Evolutionary conservation across 495 filamentous ascomycete genomes (phyloP).

Genomic region (Penicillium coprophilum): DNA sequence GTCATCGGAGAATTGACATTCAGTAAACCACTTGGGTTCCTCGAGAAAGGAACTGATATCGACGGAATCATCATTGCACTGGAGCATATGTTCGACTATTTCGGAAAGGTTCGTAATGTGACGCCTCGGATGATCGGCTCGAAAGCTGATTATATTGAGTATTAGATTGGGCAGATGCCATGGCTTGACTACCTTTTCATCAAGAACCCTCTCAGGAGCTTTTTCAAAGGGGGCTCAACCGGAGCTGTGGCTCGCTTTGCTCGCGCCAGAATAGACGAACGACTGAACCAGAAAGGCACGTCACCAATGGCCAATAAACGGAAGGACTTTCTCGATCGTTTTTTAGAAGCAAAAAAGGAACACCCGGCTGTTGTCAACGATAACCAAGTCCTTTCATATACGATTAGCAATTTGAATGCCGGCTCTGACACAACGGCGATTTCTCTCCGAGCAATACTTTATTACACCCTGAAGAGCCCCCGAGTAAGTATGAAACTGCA

Average conservation of each 20-base stretch:
- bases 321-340: conserved; percentile 31
- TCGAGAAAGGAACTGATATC: neutral
- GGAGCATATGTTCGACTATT: neutral
- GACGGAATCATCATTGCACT: neutral
- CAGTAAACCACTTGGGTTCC: neutral
- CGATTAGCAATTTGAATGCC: conserved; percentile 48
- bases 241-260: conserved; percentile 34
- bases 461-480: neutral
- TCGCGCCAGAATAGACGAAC: conserved; percentile 53
- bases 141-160: neutral
- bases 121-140: neutral
- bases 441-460: conserved; percentile 40
- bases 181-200: conserved; percentile 49
- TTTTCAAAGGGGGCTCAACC: conserved; percentile 33
- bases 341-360: conserved; percentile 35
- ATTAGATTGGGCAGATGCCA: conserved; percentile 20
- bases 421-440: conserved; percentile 56
- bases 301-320: neutral
- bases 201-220: conserved; percentile 49
- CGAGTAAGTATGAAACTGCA: conserved; percentile 19
- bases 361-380: conserved; percentile 28
- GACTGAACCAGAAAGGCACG: conserved; percentile 8
- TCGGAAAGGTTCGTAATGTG: neutral
- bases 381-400: conserved; percentile 31
- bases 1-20: neutral